Evolutionary conservation across 495 filamentous ascomycete species (phyloP), one percentile per base, ranked within the genome.

Genomic region (Talaromyces stipitatus): DNA sequence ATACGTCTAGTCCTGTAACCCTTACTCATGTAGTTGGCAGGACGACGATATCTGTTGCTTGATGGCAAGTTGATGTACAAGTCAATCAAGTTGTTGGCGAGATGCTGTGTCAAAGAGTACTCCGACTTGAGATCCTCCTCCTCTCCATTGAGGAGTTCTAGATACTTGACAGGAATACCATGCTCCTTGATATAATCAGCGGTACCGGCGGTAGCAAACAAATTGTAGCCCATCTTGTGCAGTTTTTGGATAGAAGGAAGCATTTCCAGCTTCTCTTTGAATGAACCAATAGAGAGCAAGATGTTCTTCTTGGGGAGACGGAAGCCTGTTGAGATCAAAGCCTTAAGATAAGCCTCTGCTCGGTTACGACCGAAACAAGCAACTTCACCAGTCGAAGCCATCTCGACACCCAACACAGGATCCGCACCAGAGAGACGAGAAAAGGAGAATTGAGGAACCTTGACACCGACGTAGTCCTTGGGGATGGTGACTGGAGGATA

Each of bases 401-500:
- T 98, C 76, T 98, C 94, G 46, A 98, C 94, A 68, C 94, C 94
- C 43, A 97, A 78, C 12, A 98, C 92, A 28, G 94, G 94, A 71
- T 98, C 94, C 4, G 94, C 94, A 26, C 94, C 94, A 43, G 94
- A 95, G 24, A 98, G 79, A 63, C 94, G 86, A 10, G 94, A 96
- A 83, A 98, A 98, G 61, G 90, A 96, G 80, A 98, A 98, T 70
- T 98, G 94, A 0, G 94, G 94, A 14, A 97, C 94, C 78, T 98
- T 98, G 56, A 97, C 92, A 71, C 89, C 94, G 46, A 97, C 92
- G 64, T 91, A 92, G 66, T 92, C 82, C 28, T 85, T 77, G 27
- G 89, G 85, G 26, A 96, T 78, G 53, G 78, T 81, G 54, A 85
- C 78, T 27, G 84, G 78, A 45, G 94, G 92, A 60, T 98, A 98